Evolutionary conservation across 495 filamentous ascomycete species (phyloP).

Genomic region (Elasticomyces elasticus): DNA sequence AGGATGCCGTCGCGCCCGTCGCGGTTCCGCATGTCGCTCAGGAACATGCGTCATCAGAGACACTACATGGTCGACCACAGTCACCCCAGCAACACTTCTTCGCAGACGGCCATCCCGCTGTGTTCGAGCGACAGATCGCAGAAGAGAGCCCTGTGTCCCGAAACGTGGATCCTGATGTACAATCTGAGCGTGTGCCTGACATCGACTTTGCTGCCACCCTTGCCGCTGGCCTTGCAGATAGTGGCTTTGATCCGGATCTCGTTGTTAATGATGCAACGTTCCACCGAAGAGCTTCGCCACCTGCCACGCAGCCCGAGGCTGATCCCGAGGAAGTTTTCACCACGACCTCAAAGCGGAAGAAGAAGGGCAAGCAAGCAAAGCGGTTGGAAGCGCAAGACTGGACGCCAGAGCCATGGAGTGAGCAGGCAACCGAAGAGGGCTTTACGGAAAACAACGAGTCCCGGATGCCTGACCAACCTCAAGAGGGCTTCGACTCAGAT

Average conservation of each 20-base stretch:
- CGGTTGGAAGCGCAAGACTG: not conserved
- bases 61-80: not conserved
- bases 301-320: slow-evolving; percentile 23
- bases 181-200: slow-evolving; percentile 3
- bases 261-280: slow-evolving; percentile 29
- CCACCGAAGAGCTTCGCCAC: slow-evolving; percentile 22
- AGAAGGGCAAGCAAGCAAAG: slow-evolving; percentile 36
- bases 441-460: not conserved
- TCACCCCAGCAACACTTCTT: not conserved
- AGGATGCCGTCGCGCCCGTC: too few species aligned
- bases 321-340: slow-evolving; percentile 31
- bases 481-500: slow-evolving; percentile 9
- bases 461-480: not conserved
- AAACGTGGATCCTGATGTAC: not conserved
- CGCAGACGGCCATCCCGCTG: not conserved
- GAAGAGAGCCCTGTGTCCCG: too few species aligned
- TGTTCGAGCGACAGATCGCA: not conserved
- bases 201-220: slow-evolving; percentile 25
- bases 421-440: slow-evolving; percentile 29
- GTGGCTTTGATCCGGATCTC: slow-evolving; percentile 29
- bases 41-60: not conserved
- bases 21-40: not conserved
- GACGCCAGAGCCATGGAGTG: not conserved
- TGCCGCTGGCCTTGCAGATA: slow-evolving; percentile 20
- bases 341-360: slow-evolving; percentile 37